Percentiles rank a stretch among this genome's conserved stretches.
Evolutionary conservation across 2,329 filamentous ascomycete genomes (phyloP).

Genomic region (Cercospora sp.): DNA sequence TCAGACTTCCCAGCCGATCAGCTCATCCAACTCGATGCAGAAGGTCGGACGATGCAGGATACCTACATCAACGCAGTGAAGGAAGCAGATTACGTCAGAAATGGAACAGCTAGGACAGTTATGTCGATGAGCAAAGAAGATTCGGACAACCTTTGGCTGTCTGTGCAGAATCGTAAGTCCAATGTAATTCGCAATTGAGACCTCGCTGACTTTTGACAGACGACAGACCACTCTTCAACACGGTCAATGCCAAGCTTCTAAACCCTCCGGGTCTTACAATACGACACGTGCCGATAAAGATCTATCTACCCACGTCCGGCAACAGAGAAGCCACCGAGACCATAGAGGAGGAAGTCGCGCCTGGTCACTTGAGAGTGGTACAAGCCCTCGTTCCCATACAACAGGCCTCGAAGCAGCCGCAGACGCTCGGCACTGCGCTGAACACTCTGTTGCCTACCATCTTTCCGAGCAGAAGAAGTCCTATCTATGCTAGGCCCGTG

Average conservation of each 20-base stretch:
- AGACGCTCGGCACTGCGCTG: constrained; percentile 75
- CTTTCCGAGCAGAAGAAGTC: constrained; percentile 83
- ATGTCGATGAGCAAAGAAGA: constrained; percentile 86
- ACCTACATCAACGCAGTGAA: constrained; percentile 70
- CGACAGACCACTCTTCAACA: constrained; percentile 69
- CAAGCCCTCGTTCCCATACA: constrained; percentile 68
- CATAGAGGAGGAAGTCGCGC: constrained; percentile 36
- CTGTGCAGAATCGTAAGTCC: constrained; percentile 68
- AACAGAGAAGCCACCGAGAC: constrained; percentile 40
- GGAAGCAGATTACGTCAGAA: constrained; percentile 82
- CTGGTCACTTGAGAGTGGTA: constrained; percentile 54
- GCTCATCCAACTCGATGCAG: constrained; percentile 57
- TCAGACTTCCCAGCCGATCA: constrained; percentile 59
- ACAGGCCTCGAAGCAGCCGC: constrained; percentile 52
- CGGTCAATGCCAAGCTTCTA: constrained; percentile 74
- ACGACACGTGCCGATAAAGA: constrained; percentile 78
- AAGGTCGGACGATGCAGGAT: constrained; percentile 60
- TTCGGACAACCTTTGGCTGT: constrained; percentile 78
- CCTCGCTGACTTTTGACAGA: constrained; percentile 50
- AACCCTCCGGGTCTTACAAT: constrained; percentile 70
- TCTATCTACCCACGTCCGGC: constrained; percentile 70
- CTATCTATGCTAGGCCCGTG: constrained; percentile 78
- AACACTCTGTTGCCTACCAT: constrained; percentile 73
- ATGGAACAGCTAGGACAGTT: constrained; percentile 83
- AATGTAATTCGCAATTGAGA: background rate